A percentile compares a stretch with the other conserved stretches of the same genome.
phyloP scores from a whole-genome alignment of 2,329 filamentous ascomycete genomes.

The Aspergillus piperis region DNA sequence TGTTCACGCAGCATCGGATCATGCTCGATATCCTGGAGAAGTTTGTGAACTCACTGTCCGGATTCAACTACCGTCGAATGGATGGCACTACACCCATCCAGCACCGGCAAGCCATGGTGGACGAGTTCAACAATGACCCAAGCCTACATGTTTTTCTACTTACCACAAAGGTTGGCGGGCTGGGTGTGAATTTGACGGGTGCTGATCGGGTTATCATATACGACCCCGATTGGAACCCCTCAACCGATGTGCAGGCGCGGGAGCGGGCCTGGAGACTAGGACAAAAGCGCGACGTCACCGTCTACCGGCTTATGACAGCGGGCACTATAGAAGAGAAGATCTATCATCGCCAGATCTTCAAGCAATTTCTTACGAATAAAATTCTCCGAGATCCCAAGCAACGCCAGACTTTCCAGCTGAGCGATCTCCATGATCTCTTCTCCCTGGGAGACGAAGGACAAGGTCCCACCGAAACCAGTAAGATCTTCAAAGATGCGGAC shows the following conservation, averaged over 20 bases:
- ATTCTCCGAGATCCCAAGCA: slow-evolving; percentile 93
- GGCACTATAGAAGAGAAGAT: slow-evolving; percentile 99
- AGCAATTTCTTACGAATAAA: slow-evolving; percentile 96
- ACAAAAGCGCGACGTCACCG: slow-evolving; percentile 91
- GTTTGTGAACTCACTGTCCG: slow-evolving; percentile 68
- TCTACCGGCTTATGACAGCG: slow-evolving; percentile 96
- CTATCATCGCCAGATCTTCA: slow-evolving; percentile 97
- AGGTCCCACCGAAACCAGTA: slow-evolving; percentile 77
- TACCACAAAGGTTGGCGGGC: slow-evolving; percentile 90
- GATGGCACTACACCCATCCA: slow-evolving; percentile 90
- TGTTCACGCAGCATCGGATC: slow-evolving; percentile 90
- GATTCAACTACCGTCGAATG: slow-evolving; percentile 82
- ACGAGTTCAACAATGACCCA: slow-evolving; percentile 84
- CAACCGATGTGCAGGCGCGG: slow-evolving; percentile 90
- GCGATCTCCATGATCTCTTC: slow-evolving; percentile 90
- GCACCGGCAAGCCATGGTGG: slow-evolving; percentile 83
- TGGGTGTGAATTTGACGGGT: slow-evolving; percentile 92
- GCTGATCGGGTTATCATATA: slow-evolving; percentile 97
- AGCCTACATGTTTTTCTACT: slow-evolving; percentile 84
- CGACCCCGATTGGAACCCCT: slow-evolving; percentile 98
- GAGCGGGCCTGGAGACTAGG: slow-evolving; percentile 95
- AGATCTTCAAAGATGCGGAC: slow-evolving; percentile 84
- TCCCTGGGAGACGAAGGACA: slow-evolving; percentile 69
- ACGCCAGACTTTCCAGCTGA: slow-evolving; percentile 83
- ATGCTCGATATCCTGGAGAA: slow-evolving; percentile 94